Conservation (phyloP, 2,329 filamentous ascomycete genomes). For the Xylaria sp. region DNA sequence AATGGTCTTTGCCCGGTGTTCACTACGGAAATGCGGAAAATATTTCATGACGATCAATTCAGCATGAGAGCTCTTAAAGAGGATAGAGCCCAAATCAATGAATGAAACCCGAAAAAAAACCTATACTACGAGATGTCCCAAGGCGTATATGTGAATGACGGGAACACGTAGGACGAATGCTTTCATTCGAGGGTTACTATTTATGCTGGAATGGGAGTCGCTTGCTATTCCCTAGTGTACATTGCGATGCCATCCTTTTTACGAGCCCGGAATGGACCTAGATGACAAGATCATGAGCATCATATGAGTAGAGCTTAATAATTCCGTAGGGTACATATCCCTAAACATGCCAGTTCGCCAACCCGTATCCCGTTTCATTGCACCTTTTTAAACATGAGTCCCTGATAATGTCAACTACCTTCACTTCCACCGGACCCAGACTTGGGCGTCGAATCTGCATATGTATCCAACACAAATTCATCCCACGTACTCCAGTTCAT, state of each 20-base stretch:
- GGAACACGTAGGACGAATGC: slow-evolving; percentile 1
- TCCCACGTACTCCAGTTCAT: slow-evolving; percentile 56
- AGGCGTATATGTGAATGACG: slow-evolving; percentile 19
- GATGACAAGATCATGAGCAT: background rate
- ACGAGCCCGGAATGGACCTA: background rate
- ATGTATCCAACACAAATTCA: slow-evolving; percentile 57
- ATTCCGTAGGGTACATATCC: slow-evolving; percentile 11
- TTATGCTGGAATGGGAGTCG: slow-evolving; percentile 10
- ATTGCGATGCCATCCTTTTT: slow-evolving; percentile 11
- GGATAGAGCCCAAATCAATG: slow-evolving; percentile 44
- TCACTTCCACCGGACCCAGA: background rate
- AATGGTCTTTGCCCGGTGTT: slow-evolving; percentile 67
- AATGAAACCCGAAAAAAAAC: slow-evolving; percentile 46
- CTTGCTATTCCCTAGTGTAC: slow-evolving; percentile 17
- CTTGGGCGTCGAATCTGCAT: slow-evolving; percentile 42
- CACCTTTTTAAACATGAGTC: background rate
- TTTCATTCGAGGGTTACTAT: background rate
- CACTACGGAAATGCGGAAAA: slow-evolving; percentile 68
- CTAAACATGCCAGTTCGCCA: slow-evolving; percentile 9
- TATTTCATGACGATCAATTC: slow-evolving; percentile 63
- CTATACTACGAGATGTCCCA: slow-evolving; percentile 14
- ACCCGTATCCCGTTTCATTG: background rate
- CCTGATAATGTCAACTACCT: slow-evolving; percentile 21
- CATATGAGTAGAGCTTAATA: slow-evolving; percentile 30
- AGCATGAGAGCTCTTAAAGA: slow-evolving; percentile 62